Base-by-base conservation (phyloP, 2,329 filamentous ascomycete species). In the Fusarium floridanum region DNA sequence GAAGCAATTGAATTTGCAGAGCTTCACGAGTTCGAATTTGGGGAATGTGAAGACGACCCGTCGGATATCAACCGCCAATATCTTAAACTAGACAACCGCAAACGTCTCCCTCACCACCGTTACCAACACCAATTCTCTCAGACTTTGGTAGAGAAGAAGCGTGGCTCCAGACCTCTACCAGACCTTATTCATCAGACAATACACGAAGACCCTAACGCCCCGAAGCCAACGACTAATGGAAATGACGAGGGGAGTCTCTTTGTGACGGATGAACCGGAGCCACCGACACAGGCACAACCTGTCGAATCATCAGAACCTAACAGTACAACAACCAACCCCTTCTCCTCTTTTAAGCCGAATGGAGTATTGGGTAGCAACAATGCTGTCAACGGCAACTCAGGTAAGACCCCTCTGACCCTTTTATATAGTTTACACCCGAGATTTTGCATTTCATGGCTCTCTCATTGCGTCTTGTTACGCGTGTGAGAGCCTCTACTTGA, bases 1-100 rank as follows among this genome's bases (percentile, higher is more conserved):
- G 91, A 95, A 67, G 92, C 93, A 10, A 85, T 93, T 17, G 85
- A 88, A 1, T 92, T 94, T 80, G 90, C 90, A 1, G 86, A 89
- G 74, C 82, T 87, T n/a, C 89, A 91, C 67, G 86, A 85, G 10
- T 83, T 92, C 34, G 82, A 85, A 24, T 91, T 92, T 62, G 82
- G 86, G 1, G 71, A 80, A 36, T 81, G 82, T 32, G 78, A 80
- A 9, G 77, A 82, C 4, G 68, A 79, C 10, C 81, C 83, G 50
- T 70, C 82, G 75, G 74, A 87, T 74, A 66, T 81, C 70, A 75
- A 81, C 71, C 65, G 81, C 70, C 76, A 81, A 77, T 85, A 86
- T 61, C 77, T 89, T 7, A 79, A 88, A 11, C 79, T 89, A 20
- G 84, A 86, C 63, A 85, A 83, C 70, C 83, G 82, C 32, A 82